Percentiles rank a stretch among this genome's conserved stretches.
These are phyloP conservation scores for Luffa aegyptiaca DNA, from an alignment of 306 rosid species.

Conservation along the genomic window DNA sequence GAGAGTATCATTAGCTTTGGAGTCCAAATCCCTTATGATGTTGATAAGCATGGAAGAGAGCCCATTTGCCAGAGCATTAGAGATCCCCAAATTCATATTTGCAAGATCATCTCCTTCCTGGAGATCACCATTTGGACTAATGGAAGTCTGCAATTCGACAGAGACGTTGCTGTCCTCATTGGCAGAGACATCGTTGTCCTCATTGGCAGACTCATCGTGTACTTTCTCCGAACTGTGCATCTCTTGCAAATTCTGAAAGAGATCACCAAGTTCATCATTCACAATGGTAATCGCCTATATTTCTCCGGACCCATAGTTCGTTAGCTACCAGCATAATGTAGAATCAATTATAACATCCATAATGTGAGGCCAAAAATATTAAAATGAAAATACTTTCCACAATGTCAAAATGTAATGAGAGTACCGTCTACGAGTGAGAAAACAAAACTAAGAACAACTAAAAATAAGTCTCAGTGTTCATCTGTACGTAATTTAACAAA, in stretches of 20 bases:
- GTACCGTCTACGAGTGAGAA: not conserved
- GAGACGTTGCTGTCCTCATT: not conserved
- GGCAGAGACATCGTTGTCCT: not conserved
- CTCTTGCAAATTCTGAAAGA: not conserved
- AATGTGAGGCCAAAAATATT: not conserved
- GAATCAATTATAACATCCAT: not conserved
- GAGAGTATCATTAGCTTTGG: constrained; percentile 5
- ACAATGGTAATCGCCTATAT: not conserved
- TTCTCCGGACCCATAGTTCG: not conserved
- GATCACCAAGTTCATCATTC: not conserved
- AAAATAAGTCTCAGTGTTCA: no score
- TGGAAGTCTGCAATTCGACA: not conserved
- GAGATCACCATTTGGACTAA: not conserved
- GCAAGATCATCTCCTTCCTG: not conserved
- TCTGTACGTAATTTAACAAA: not conserved
- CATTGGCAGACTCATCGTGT: not conserved
- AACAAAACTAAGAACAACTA: not conserved
- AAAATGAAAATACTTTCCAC: not conserved
- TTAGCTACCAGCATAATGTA: not conserved
- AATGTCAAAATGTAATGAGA: not conserved
- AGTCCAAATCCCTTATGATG: constrained; percentile 13
- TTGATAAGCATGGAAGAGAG: constrained; percentile 4
- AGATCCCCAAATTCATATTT: not conserved
- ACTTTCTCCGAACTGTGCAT: not conserved
- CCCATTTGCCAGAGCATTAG: constrained; percentile 10